Base-by-base conservation (phyloP, 2,329 filamentous ascomycete species). In the Dactylellina sp. region DNA sequence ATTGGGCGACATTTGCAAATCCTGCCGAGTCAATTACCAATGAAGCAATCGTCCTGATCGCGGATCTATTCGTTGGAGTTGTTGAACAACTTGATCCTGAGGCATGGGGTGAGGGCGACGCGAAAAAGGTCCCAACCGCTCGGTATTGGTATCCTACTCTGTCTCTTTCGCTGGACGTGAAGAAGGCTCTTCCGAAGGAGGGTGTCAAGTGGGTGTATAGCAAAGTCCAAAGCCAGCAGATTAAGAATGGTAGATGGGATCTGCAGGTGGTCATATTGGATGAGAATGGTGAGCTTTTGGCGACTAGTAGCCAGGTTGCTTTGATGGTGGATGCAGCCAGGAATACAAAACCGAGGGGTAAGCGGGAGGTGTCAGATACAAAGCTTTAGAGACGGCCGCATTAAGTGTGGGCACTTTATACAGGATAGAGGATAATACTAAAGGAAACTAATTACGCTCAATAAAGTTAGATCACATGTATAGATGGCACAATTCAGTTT, bases 61-160 rank as follows among this genome's bases (percentile, higher is more conserved):
- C 78, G 12, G 81, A 82, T 61, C 77, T 79, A 37, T 80, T 82
- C 75, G 65, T 80, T 57, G 68, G 79, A 32, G 76, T 78, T 12
- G 62, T 79, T 6, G 76, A 80, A 50, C 79, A 80, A 7, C 77
- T 80, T 4, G 77, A 78, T 47, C 76, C 77, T 0, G 74, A 71
- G 37, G 57, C 65, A 0, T 71, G 59, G 76, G 76, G 52, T 66
- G 76, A 76, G 24, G 70, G 56, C 24, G 72, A 76, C 14, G 71
- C 79, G 47, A 65, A 79, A 56, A 78, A 80, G 40, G 55, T 78
- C 44, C 79, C 78, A 39, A 81, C 32, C 76, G 75, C 76, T 79
- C 81, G 60, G 80, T 88, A 87, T 77, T 93, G 90, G 91, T 92
- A 91, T 79, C 91, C 91, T 0, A 96, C 91, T 0, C 81, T 96